Conservation (phyloP, 1,284 basidiomycete species). For the Exobasidium cylindrosporum region DNA sequence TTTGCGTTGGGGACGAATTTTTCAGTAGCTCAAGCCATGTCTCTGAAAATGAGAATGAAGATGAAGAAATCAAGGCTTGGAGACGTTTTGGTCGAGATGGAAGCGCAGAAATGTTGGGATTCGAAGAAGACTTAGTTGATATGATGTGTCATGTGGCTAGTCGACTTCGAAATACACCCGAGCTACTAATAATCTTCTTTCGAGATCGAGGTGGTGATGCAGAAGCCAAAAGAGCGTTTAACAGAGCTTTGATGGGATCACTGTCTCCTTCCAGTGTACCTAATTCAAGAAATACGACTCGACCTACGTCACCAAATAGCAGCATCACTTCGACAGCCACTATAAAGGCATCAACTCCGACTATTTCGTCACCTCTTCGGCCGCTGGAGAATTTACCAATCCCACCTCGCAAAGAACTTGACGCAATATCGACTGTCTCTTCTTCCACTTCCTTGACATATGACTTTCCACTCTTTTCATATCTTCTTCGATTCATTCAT, state of each 20-base stretch:
- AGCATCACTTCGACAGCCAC: background rate
- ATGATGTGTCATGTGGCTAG: constrained; percentile 47
- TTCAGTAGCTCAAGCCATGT: constrained; percentile 10
- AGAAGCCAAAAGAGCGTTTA: constrained; percentile 4
- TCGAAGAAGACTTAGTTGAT: constrained; percentile 38
- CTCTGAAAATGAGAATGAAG: constrained; percentile 23
- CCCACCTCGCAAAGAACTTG: background rate
- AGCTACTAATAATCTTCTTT: constrained; percentile 47
- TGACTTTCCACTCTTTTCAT: constrained; percentile 67
- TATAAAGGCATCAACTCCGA: constrained; percentile 25
- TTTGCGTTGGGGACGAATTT: constrained; percentile 79
- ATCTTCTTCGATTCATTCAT: constrained; percentile 90
- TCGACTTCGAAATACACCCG: constrained; percentile 43
- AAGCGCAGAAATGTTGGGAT: constrained; percentile 14
- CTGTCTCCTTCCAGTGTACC: constrained; percentile 22
- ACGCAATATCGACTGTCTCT: background rate
- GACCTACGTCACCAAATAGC: constrained; percentile 30
- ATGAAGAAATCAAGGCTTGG: constrained; percentile 34
- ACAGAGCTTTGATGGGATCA: background rate
- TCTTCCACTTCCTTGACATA: constrained; percentile 8
- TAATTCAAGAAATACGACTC: constrained; percentile 31
- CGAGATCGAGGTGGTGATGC: constrained; percentile 8
- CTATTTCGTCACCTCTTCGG: constrained; percentile 6
- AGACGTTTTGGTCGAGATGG: constrained; percentile 21
- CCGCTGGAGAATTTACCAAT: background rate